Conservation (phyloP, 495 filamentous ascomycete species). For the Aspergillus kassunensis region DNA sequence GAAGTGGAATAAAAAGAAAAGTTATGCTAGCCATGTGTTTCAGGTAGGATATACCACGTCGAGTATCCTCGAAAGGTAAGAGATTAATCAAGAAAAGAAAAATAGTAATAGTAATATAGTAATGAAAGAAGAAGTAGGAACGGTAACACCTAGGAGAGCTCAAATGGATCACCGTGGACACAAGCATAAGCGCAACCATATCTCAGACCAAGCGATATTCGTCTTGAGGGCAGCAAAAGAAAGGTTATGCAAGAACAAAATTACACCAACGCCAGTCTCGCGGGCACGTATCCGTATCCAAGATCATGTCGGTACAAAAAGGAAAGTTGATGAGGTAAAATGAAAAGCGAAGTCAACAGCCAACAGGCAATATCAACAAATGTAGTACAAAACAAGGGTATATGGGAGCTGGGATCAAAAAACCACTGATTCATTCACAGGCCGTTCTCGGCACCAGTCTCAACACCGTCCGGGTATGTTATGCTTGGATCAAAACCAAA, state of each 20-base stretch:
- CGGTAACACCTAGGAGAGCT: constrained; percentile 18
- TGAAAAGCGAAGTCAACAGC: constrained; percentile 23
- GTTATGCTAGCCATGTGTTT: constrained; percentile 7
- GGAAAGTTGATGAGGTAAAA: no score
- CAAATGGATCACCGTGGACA: constrained; percentile 28
- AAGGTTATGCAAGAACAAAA: constrained; percentile 31
- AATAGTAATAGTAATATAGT: constrained; percentile 30
- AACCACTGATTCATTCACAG: constrained; percentile 40
- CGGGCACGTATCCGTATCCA: constrained; percentile 30
- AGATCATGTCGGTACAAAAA: constrained; percentile 22
- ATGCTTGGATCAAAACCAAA: constrained; percentile 52
- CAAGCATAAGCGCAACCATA: constrained; percentile 28
- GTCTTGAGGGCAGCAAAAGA: constrained; percentile 12
- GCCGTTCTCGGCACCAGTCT: constrained; percentile 46
- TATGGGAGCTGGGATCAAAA: constrained; percentile 40
- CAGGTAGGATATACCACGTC: constrained; percentile 13
- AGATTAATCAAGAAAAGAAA: constrained; percentile 32
- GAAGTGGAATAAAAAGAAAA: constrained; percentile 8
- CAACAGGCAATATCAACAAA: constrained; percentile 22
- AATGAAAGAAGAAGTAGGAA: constrained; percentile 29
- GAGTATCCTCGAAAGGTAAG: constrained; percentile 11
- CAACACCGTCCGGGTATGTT: constrained; percentile 47
- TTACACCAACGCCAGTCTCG: constrained; percentile 45
- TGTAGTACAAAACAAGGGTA: constrained; percentile 47
- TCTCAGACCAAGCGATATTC: constrained; percentile 8